Evolutionary conservation across 441 rosid genomes (phyloP), one percentile per base, ranked within the genome.

Genomic region (Mallotus japonicus): DNA sequence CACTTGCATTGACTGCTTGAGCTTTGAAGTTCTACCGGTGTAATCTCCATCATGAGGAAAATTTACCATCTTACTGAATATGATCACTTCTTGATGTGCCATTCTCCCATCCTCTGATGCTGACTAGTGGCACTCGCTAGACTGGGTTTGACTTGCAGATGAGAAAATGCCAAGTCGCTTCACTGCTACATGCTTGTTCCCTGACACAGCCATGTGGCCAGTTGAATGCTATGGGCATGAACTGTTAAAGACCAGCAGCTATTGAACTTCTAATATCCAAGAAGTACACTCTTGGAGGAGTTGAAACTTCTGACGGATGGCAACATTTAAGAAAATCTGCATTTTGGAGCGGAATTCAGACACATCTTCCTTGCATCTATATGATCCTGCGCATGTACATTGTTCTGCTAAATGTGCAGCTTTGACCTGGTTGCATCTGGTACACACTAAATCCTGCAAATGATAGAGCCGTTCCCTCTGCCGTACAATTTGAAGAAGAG

Each of bases 401-500:
- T 90, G 96, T 84, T 91, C 91, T 16, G 93, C 81, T 75, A 95
- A 77, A 84, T 95, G 97, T 50, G 90, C 92, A 1, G 92, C 95
- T 84, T 95, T 95, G 81, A 95, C 95, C 75, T 91, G 98, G 78
- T 88, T 90, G 84, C 97, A 95, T 85, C 95, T 82, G 13, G 70
- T 73, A 84, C 98, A 92, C 65, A 87, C 85, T 66, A 95, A 89
- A 79, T 95, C 99, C 80, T 92, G 98, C 78, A 92, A 83, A 73
- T 92, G 98, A 81, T 92, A 92, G 58, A 89, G 83, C 7, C 88
- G 87, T 60, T 91, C 99, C 80, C 93, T 80, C 76, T 91, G 93
- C 71, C 93, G 82, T 61, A 90, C 93, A 56, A 91, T 91, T 81
- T 95, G 95, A 59, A 95, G 85, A 81, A 95, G 97, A 17, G 88